These are phyloP conservation scores for Petasospora rhodanensis DNA, from an alignment of 1,139 yeast genomes.

Conservation along the genomic window DNA sequence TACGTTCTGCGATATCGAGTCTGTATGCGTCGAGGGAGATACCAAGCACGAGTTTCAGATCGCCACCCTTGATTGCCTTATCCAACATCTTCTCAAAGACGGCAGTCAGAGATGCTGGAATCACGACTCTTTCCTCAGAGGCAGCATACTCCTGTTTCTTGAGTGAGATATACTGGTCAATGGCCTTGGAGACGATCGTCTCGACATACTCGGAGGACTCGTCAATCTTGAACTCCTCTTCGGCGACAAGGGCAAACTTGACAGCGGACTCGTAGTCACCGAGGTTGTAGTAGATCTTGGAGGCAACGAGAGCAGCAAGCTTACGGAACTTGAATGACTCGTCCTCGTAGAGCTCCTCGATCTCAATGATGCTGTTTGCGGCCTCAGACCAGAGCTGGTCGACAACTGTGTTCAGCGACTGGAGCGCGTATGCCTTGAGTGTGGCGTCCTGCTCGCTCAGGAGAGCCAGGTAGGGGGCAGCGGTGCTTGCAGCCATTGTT, in stretches of 20 bases:
- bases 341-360: slow-evolving; percentile 91
- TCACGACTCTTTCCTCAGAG: slow-evolving; percentile 32
- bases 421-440: slow-evolving; percentile 80
- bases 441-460: slow-evolving; percentile 74
- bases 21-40: slow-evolving; percentile 86
- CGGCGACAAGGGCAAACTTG: slow-evolving; percentile 82
- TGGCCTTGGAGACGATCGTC: slow-evolving; percentile 90
- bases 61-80: slow-evolving; percentile 70
- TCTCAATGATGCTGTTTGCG: slow-evolving; percentile 79
- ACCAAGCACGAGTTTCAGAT: slow-evolving; percentile 81
- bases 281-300: slow-evolving; percentile 91
- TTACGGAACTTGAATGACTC: slow-evolving; percentile 66
- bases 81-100: slow-evolving; percentile 85
- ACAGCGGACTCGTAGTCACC: slow-evolving; percentile 94
- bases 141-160: slow-evolving; percentile 52
- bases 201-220: slow-evolving; percentile 84
- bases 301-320: slow-evolving; percentile 87
- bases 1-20: slow-evolving; percentile 69
- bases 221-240: slow-evolving; percentile 66
- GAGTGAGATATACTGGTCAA: slow-evolving; percentile 69
- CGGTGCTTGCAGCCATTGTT: slow-evolving; percentile 40
- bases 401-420: slow-evolving; percentile 74
- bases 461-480: slow-evolving; percentile 88
- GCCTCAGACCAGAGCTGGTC: slow-evolving; percentile 98
- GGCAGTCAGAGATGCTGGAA: slow-evolving; percentile 59